Conservation (phyloP, 345 rosid species). For the Physaria fendleri region DNA sequence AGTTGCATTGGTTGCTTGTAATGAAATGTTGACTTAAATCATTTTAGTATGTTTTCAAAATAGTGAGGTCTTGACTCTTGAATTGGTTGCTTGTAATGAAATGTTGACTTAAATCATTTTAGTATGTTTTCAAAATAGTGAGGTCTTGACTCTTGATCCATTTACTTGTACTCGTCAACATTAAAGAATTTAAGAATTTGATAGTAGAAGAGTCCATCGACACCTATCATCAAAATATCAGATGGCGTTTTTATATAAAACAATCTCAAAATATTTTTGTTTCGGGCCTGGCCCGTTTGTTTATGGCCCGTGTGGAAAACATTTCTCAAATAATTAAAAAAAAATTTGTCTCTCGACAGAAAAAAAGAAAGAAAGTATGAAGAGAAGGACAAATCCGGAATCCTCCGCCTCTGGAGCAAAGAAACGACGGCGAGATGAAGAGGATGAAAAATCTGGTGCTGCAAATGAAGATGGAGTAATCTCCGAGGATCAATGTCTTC, state of each 20-base stretch:
- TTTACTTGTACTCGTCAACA: neutral
- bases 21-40: constrained; percentile 7
- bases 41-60: neutral
- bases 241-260: too few relatives aligned
- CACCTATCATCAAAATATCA: too few relatives aligned
- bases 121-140: neutral
- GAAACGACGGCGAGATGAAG: constrained; percentile 37
- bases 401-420: constrained; percentile 18
- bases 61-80: too few relatives aligned
- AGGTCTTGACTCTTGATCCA: too few relatives aligned
- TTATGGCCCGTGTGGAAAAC: too few relatives aligned
- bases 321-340: too few relatives aligned
- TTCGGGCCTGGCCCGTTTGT: neutral
- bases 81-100: too few relatives aligned
- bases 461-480: neutral
- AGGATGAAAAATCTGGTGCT: constrained; percentile 19
- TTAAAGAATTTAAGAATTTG: neutral
- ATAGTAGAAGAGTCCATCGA: too few relatives aligned
- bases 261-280: too few relatives aligned
- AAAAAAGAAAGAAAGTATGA: neutral
- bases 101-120: constrained; percentile 6
- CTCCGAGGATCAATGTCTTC: constrained; percentile 16
- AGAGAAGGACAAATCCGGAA: neutral
- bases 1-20: too few relatives aligned
- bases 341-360: neutral